These are phyloP conservation scores for Penicillium pulvis DNA, from an alignment of 495 filamentous ascomycete species.

Conservation along the genomic window DNA sequence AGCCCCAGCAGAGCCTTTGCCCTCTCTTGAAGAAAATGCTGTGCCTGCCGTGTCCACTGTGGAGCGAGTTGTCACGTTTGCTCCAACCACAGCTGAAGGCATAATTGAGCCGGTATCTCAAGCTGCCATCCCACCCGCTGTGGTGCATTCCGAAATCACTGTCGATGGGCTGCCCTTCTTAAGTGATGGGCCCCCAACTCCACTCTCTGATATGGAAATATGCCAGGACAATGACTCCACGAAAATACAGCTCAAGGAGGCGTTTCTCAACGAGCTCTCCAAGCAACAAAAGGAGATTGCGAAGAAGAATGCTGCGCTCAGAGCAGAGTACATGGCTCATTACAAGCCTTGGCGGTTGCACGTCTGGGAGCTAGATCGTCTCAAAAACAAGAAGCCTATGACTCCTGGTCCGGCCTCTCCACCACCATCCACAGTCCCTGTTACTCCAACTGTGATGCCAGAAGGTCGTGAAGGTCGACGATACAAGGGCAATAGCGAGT, in stretches of 20 bases:
- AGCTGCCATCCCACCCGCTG: conserved; percentile 15
- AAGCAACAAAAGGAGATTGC: conserved; percentile 45
- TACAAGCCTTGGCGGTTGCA: conserved; percentile 53
- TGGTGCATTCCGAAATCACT: conserved; percentile 18
- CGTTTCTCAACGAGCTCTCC: conserved; percentile 38
- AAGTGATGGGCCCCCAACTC: conserved; percentile 47
- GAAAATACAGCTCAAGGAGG: conserved; percentile 39
- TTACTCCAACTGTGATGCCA: conserved; percentile 48
- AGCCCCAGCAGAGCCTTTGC: not conserved
- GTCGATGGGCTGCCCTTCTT: conserved; percentile 54
- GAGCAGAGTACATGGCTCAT: conserved; percentile 42
- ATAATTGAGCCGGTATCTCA: conserved; percentile 15
- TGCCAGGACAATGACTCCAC: conserved; percentile 44
- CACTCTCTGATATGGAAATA: conserved; percentile 52
- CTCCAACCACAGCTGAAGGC: conserved; percentile 4
- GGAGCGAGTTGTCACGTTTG: conserved; percentile 22
- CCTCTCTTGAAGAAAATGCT: conserved; percentile 20
- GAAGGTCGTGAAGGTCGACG: conserved; percentile 60
- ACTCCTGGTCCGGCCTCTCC: conserved; percentile 54
- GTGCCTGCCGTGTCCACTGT: not conserved
- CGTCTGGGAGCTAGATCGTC: conserved; percentile 62
- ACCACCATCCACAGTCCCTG: conserved; percentile 37
- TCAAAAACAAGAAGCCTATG: conserved; percentile 56
- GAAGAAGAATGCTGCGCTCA: conserved; percentile 41
- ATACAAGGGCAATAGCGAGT: conserved; percentile 68